Evolutionary conservation across 257 asterid genomes (phyloP).

Genomic region (Primulina tabacum): DNA sequence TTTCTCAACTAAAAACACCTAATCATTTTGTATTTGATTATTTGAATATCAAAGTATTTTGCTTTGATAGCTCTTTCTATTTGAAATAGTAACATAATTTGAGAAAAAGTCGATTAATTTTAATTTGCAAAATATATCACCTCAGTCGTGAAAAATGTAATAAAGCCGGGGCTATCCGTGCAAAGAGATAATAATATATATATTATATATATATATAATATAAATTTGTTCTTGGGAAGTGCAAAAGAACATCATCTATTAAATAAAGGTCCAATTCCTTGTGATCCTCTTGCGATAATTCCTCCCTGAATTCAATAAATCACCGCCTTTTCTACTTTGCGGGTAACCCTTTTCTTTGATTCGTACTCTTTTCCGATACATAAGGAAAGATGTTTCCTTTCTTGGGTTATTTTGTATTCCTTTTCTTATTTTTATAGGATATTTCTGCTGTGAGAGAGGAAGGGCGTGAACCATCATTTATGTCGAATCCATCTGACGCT

Average conservation of each 20-base stretch:
- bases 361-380: not conserved
- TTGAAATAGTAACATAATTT: too few relatives aligned
- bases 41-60: too few relatives aligned
- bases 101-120: too few relatives aligned
- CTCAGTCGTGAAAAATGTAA: too few relatives aligned
- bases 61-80: too few relatives aligned
- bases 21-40: too few relatives aligned
- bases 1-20: too few relatives aligned
- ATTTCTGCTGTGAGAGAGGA: not conserved
- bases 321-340: not conserved
- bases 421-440: not conserved
- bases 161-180: not conserved
- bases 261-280: not conserved
- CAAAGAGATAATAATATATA: not conserved
- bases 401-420: not conserved
- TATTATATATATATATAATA: too few relatives aligned
- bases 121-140: too few relatives aligned
- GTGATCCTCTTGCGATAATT: not conserved
- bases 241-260: not conserved
- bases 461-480: slow-evolving; percentile 16
- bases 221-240: not conserved
- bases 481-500: slow-evolving; percentile 58
- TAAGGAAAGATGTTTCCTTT: not conserved
- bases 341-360: not conserved
- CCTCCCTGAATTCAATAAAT: not conserved